Conservation (phyloP, 1,284 basidiomycete genomes). For the Cerrena zonata region DNA sequence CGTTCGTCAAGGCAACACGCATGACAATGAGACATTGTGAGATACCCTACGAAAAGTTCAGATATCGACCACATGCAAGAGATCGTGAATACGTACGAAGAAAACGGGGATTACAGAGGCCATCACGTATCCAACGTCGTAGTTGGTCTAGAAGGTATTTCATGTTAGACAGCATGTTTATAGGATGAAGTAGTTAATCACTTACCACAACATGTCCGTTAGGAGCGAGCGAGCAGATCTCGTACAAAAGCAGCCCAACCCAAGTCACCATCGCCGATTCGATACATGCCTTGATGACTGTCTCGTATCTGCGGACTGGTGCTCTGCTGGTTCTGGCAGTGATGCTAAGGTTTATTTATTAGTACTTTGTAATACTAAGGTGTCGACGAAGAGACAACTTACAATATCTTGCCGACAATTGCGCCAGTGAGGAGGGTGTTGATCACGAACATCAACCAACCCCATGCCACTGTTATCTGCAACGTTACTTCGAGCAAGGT, state of each 20-base stretch:
- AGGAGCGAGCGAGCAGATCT: slow-evolving; percentile 19
- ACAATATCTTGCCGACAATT: slow-evolving; percentile 20
- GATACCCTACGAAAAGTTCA: slow-evolving; percentile 8
- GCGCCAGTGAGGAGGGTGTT: slow-evolving; percentile 20
- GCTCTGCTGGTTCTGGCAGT: neutral
- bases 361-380: neutral
- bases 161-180: neutral
- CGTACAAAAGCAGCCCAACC: slow-evolving; percentile 22
- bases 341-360: neutral
- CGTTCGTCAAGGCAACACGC: slow-evolving; percentile 3
- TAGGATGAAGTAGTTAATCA: neutral
- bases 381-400: neutral
- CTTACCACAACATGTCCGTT: slow-evolving; percentile 17
- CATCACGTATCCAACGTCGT: slow-evolving; percentile 13
- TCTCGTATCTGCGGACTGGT: slow-evolving; percentile 6
- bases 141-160: slow-evolving; percentile 5
- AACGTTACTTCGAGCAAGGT: slow-evolving; percentile 15
- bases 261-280: slow-evolving; percentile 23
- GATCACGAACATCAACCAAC: slow-evolving; percentile 20
- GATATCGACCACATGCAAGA: neutral
- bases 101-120: slow-evolving; percentile 12
- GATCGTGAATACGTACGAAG: slow-evolving; percentile 11
- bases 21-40: slow-evolving; percentile 13
- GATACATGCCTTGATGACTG: slow-evolving; percentile 15
- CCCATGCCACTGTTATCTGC: slow-evolving; percentile 22